phyloP scores from a whole-genome alignment of 345 rosid species.

The Mercurialis annua region DNA sequence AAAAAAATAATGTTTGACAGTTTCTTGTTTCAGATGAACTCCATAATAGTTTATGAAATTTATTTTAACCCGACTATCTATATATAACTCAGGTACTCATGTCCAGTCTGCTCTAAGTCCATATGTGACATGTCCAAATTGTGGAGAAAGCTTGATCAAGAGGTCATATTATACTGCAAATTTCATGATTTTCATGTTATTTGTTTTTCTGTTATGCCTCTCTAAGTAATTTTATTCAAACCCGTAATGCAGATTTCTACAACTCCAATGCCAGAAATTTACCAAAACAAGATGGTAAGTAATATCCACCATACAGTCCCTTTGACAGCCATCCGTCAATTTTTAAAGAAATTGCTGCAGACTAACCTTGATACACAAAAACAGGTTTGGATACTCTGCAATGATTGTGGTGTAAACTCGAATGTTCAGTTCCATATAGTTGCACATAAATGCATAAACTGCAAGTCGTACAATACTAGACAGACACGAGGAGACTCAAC shows the following conservation, averaged over 20 bases:
- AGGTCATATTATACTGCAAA: slow-evolving; percentile 42
- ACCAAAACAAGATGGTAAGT: slow-evolving; percentile 64
- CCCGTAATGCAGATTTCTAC: slow-evolving; percentile 54
- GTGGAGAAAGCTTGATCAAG: slow-evolving; percentile 80
- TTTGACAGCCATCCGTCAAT: no score
- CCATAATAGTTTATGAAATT: no score
- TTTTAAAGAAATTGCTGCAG: no score
- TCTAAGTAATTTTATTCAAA: neutral
- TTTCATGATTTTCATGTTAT: neutral
- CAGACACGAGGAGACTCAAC: slow-evolving; percentile 54
- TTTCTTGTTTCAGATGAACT: no score
- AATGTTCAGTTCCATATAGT: slow-evolving; percentile 62
- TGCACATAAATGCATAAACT: slow-evolving; percentile 66
- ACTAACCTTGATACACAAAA: no score
- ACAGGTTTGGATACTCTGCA: slow-evolving; percentile 90
- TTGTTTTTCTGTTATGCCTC: neutral
- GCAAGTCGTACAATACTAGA: slow-evolving; percentile 76
- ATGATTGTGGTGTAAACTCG: slow-evolving; percentile 65
- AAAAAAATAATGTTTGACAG: no score
- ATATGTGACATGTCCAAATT: slow-evolving; percentile 63
- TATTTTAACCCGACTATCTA: neutral
- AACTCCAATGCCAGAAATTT: slow-evolving; percentile 69
- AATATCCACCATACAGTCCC: no score
- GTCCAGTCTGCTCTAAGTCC: slow-evolving; percentile 88
- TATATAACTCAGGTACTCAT: slow-evolving; percentile 53